Evolutionary conservation across 345 rosid species (phyloP).

Genomic region (thale cress (Arabidopsis thaliana)): DNA sequence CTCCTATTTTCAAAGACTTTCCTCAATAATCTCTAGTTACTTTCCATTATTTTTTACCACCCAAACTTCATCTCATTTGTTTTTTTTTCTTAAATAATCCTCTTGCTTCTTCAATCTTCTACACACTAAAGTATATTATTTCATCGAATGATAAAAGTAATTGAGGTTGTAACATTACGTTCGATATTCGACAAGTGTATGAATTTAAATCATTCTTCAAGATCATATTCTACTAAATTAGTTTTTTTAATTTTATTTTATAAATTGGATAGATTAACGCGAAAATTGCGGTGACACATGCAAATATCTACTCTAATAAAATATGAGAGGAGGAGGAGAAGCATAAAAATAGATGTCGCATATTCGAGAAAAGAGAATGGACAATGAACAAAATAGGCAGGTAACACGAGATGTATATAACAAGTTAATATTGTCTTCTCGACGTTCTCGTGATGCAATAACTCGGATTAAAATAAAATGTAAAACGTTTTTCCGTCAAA

Average conservation of each 20-base stretch:
- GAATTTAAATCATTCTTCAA: too few relatives aligned
- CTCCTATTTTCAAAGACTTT: slow-evolving; percentile 12
- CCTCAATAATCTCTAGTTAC: slow-evolving; percentile 4
- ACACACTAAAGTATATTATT: slow-evolving; percentile 7
- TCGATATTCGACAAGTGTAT: neutral
- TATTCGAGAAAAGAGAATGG: neutral
- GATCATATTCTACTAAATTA: neutral
- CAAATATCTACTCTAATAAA: neutral
- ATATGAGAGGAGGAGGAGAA: neutral
- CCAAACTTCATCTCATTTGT: neutral
- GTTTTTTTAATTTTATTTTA: too few relatives aligned
- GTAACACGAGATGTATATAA: neutral
- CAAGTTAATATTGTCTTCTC: neutral
- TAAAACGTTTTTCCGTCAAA: too few relatives aligned
- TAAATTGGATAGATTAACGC: neutral
- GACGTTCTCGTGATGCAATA: neutral
- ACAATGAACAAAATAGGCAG: neutral
- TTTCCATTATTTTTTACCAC: slow-evolving; percentile 12
- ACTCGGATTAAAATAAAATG: neutral
- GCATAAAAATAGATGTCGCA: neutral
- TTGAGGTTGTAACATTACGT: slow-evolving; percentile 3
- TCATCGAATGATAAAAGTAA: neutral
- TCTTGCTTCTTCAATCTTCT: slow-evolving; percentile 17
- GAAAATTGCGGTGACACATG: slow-evolving; percentile 15
- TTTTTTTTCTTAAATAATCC: neutral